Base-by-base conservation (phyloP, 2,329 filamentous ascomycete genomes). In the Colletotrichum sp. region DNA sequence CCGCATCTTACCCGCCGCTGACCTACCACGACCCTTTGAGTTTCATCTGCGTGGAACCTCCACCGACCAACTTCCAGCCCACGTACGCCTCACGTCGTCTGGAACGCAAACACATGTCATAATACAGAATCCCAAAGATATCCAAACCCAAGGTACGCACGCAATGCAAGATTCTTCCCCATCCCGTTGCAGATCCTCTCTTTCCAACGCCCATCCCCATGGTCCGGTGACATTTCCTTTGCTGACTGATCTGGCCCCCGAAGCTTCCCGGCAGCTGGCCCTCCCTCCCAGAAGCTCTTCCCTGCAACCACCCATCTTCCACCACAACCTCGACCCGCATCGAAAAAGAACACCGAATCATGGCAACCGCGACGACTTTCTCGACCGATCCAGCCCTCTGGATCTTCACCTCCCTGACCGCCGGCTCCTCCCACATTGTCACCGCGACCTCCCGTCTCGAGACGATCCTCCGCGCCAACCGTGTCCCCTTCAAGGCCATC, bases 381-480 rank as follows among this genome's bases (percentile, higher is more conserved):
- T 88, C 88, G 79, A 89, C 88, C 79, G 93, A 95, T 84, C 91
- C 93, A 65, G 89, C 93, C 32, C 92, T 99, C 78, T 99, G 97
- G 88, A 94, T 99, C 81, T 98, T 98, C 88, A 99, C 97, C 77
- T 99, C 96, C 69, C 90, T 99, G 72, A 99, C 97, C 24, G 95
- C 97, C 75, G 97, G 97, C 78, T 98, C 96, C 55, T 98, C 96
- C 28, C 96, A 98, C 85, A 98, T 99, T 84, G 93, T 99, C 82
- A 99, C 97, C 55, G 97, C 96, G 30, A 99, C 97, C 2, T 98
- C 96, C 71, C 95, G 97, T 64, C 92, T 99, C 80, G 96, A 99
- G 86, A 98, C 96, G 15, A 99, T 99, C 82, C 91, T 99, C 76
- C 96, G 95, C 83, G 96, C 96, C 78, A 98, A 99, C 89, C 94